These are phyloP conservation scores for Gyrodon lividus DNA, from an alignment of 768 basidiomycete species.

Conservation along the genomic window DNA sequence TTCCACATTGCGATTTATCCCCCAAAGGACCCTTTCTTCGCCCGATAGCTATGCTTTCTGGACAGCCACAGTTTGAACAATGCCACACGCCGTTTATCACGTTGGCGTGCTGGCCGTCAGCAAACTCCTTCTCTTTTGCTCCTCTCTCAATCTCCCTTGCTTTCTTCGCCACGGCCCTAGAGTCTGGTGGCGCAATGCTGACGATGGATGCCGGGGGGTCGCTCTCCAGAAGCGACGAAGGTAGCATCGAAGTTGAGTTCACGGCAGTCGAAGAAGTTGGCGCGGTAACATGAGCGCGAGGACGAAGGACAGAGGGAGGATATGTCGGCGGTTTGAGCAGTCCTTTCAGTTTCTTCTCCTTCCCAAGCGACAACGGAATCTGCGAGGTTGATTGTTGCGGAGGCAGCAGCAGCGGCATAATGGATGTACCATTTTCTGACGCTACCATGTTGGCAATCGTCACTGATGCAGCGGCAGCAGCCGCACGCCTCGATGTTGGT, in stretches of 20 bases:
- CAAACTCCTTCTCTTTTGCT: slow-evolving; percentile 81
- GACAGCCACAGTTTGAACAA: slow-evolving; percentile 93
- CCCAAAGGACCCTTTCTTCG: slow-evolving; percentile 88
- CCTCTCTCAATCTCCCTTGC: slow-evolving; percentile 76
- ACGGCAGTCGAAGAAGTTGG: slow-evolving; percentile 70
- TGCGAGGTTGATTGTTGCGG: slow-evolving; percentile 39
- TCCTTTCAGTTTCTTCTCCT: slow-evolving; percentile 70
- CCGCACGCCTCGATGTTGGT: slow-evolving; percentile 75
- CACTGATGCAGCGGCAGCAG: slow-evolving; percentile 77
- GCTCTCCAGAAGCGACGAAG: slow-evolving; percentile 57
- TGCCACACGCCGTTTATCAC: slow-evolving; percentile 88
- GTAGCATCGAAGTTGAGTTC: slow-evolving; percentile 51
- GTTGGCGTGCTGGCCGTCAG: slow-evolving; percentile 80
- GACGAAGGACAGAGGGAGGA: slow-evolving; percentile 51
- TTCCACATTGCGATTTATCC: slow-evolving; percentile 86
- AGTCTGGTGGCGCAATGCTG: slow-evolving; percentile 42
- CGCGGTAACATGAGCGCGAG: slow-evolving; percentile 57
- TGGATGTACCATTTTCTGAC: slow-evolving; percentile 77
- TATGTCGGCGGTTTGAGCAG: slow-evolving; percentile 71
- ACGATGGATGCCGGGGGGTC: slow-evolving; percentile 49
- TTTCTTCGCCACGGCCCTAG: slow-evolving; percentile 53
- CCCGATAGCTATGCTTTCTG: slow-evolving; percentile 81
- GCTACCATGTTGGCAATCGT: slow-evolving; percentile 94
- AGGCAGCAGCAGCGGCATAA: slow-evolving; percentile 41
- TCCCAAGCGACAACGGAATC: slow-evolving; percentile 40